Base-by-base conservation (phyloP, 805 yeast species). In the Monosporozyma servazzii region DNA sequence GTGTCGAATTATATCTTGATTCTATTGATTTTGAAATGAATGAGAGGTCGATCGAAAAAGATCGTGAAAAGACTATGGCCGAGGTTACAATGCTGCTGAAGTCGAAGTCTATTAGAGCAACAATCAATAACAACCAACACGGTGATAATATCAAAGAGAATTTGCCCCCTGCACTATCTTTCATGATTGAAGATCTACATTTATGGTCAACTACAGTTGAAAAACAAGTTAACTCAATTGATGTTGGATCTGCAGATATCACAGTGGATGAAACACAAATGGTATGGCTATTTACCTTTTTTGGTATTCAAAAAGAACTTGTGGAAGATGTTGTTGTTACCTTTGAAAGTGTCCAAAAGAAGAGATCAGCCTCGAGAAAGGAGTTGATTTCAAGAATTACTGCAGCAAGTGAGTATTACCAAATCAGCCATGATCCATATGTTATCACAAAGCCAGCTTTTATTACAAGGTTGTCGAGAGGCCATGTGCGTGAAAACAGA, bases 361-460 rank as follows among this genome's bases (percentile, higher is more conserved):
- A 29, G 10, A 45, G 58, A 20, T 41, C 52, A 10, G 52, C 53
- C 17, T 52, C 62, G 15, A 61, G 66, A 42, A 64, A 64, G 53
- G 72, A 71, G 45, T 54, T 77, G 4, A 61, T 79, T 4, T 71
- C 75, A 43, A 67, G 70, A 44, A 55, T 77, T 21, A 71, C 79
- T 1, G 56, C 64, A 8, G 81, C 82, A 4, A 77, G 82, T 47
- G 75, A 71, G 30, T 60, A 62, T 23, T 76, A 67, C 58, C 75
- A 76, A 30, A 77, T 89, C 43, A 81, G 81, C 48, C 86, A 86
- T 55, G 98, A 93, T 60, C 95, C 98, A 0, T 81, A 87, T 5
- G 96, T 89, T 18, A 76, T 91, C 49, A 90, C 97, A 1, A 84
- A 88, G 48, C 96, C 97, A 0, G 84, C 96, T 0, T 82, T 86